A percentile compares a stretch with the other conserved stretches of the same genome.
Conservation (phyloP, 495 filamentous ascomycete genomes). For the Penicillium ochrochloron region DNA sequence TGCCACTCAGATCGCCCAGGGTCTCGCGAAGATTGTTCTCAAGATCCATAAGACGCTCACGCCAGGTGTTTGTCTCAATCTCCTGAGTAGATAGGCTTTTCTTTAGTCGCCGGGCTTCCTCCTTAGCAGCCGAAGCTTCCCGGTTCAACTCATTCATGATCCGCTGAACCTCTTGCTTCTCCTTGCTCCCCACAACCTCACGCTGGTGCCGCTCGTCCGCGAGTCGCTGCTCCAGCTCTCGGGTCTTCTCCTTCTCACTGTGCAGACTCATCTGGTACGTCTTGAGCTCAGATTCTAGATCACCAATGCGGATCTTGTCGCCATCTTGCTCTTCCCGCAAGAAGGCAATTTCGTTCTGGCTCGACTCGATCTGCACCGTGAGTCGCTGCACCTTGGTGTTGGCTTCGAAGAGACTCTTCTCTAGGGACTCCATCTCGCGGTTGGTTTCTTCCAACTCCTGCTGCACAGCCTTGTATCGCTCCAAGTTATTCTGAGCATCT, state of each 20-base stretch:
- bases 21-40: slow-evolving; percentile 86
- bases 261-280: slow-evolving; percentile 70
- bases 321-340: slow-evolving; percentile 94
- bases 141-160: slow-evolving; percentile 84
- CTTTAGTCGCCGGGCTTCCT: slow-evolving; percentile 80
- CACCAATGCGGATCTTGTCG: slow-evolving; percentile 97
- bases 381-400: slow-evolving; percentile 85
- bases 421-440: slow-evolving; percentile 75
- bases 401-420: slow-evolving; percentile 74
- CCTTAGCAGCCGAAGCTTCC: slow-evolving; percentile 79
- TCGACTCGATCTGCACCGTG: slow-evolving; percentile 88
- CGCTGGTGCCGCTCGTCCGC: slow-evolving; percentile 81
- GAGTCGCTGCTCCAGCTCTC: slow-evolving; percentile 78
- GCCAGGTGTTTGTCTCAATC: slow-evolving; percentile 86
- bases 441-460: slow-evolving; percentile 75
- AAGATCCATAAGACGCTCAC: slow-evolving; percentile 84
- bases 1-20: slow-evolving; percentile 82
- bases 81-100: slow-evolving; percentile 82
- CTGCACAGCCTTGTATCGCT: slow-evolving; percentile 73
- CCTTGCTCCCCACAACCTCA: slow-evolving; percentile 80
- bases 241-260: slow-evolving; percentile 79
- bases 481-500: slow-evolving; percentile 69
- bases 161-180: slow-evolving; percentile 84
- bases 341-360: slow-evolving; percentile 92
- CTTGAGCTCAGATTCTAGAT: slow-evolving; percentile 81